Base-by-base conservation (phyloP, 192 early-diverging fungal genomes). In the Backusella mclennaniae region DNA sequence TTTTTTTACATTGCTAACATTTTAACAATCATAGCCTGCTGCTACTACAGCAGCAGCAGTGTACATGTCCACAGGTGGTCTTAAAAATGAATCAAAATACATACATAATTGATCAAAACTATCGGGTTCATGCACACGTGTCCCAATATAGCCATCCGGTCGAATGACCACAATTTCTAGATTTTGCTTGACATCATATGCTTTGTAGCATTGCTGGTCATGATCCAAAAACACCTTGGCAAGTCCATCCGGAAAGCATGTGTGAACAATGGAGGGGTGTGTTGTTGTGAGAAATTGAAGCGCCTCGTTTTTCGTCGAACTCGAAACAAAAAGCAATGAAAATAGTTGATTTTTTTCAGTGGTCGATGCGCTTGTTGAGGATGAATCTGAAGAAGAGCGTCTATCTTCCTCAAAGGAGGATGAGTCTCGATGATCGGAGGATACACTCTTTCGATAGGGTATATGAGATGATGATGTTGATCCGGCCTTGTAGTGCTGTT, bases 131-230 rank as follows among this genome's bases (percentile, higher is more conserved):
- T 77, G 69, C 4, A 73, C 59, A 46, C 67, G 71, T 35, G 77
- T 72, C 42, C 77, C 71, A 69, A 78, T 78, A 39, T 78, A 78
- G 7, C 77, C 77, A 68, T 78, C 77, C 7, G 77, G 77, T 39
- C 77, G 72, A 53, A 78, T 69, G 29, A 78, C 67, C 14, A 78
- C 53, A 5, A 73, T 44, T 36, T 63, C 52, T 9, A 41, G 66
- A 1, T 42, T 35, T 21, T 42, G 68, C 36, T 36, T 69, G 35
- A 56, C 31, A 35, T 41, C 35, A 41, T 78, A 78, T 15, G 67
- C 33, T 11, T 38, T 56, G 29, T 78, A 66, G 7, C 71, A 66
- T 39, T 78, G 77, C 12, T 73, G 71, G 31, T 78, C 77, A 19
- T 78, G 77, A 59, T 78, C 77, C 33, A 78, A 53, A 74, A 69